Base-by-base conservation (phyloP, 2,329 filamentous ascomycete genomes). In the Claviceps sp. region DNA sequence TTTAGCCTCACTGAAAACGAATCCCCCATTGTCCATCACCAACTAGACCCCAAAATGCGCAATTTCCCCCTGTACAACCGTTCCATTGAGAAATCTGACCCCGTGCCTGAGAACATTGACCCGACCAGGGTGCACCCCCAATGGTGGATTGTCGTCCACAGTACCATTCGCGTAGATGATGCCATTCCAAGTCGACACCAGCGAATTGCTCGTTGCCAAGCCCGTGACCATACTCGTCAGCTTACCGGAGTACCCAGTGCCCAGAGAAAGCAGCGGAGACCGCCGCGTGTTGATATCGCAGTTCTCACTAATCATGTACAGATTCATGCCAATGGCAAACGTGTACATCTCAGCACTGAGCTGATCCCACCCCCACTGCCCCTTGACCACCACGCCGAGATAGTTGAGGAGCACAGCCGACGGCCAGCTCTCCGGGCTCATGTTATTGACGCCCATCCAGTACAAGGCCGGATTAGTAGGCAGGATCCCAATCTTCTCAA, bases 381-480 rank as follows among this genome's bases (percentile, higher is more conserved):
- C 56, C 2, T 49, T 54, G n/a, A 62, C 57, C 18, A 62, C 60
- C 0, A 65, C 55, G 18, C 65, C 64, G 4, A 66, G 58, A 53
- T 65, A 66, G 51, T 66, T 63, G 11, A 63, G 54, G 43, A 67
- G 40, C 2, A 64, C 20, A n/a, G 65, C 64, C 24, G 61, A 65
- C 1, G 64, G 64, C 57, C 61, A 67, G 36, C 40, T 43, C 37
- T 59, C 52, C 3, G 62, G 63, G 22, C 51, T 57, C 57, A 64
- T 65, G 48, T 55, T 55, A 49, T 61, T 61, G 20, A 61, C 47
- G 13, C 64, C 63, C 51, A 61, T 60, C 60, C 60, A 65, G 57
- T 68, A 68, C n/a, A 68, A 54, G 4, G 65, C 54, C 4, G 65
- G 65, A 51, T 67, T 67, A 16, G 63, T 64, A 11, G 61, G 59